phyloP scores from a whole-genome alignment of 257 asterid genomes.

The Ballota nigra region DNA sequence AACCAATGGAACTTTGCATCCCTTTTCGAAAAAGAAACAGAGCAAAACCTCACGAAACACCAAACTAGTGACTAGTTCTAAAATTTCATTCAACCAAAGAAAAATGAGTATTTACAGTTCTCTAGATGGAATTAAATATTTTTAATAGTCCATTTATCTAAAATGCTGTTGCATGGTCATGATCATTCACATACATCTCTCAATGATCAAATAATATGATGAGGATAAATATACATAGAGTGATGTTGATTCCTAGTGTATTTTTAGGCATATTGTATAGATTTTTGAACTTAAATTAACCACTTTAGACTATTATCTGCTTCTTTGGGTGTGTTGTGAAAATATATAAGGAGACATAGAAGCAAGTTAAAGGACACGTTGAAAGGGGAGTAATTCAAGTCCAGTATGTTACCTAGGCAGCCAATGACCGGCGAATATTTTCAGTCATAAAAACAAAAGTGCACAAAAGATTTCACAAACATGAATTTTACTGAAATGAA shows the following conservation, averaged over 20 bases:
- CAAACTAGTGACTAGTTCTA: too few relatives aligned
- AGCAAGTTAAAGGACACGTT: not conserved
- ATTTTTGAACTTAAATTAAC: not conserved
- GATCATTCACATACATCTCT: not conserved
- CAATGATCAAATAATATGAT: not conserved
- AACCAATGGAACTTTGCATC: too few relatives aligned
- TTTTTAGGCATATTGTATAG: not conserved
- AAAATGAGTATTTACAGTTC: not conserved
- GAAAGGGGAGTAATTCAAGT: too few relatives aligned
- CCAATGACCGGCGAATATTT: too few relatives aligned
- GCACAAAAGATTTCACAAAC: too few relatives aligned
- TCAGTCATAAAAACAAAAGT: too few relatives aligned
- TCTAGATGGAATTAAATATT: not conserved
- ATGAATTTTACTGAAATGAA: too few relatives aligned
- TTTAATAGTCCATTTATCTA: not conserved
- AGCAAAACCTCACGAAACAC: too few relatives aligned
- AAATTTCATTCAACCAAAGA: too few relatives aligned
- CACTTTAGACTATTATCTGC: not conserved
- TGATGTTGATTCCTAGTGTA: not conserved
- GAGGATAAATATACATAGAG: not conserved
- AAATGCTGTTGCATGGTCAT: not conserved
- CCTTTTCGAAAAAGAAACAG: too few relatives aligned
- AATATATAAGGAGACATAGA: not conserved
- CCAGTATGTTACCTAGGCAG: too few relatives aligned
- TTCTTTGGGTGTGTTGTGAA: not conserved